Conservation (phyloP, 2,329 filamentous ascomycete genomes). For the Penicillium verrucosum region DNA sequence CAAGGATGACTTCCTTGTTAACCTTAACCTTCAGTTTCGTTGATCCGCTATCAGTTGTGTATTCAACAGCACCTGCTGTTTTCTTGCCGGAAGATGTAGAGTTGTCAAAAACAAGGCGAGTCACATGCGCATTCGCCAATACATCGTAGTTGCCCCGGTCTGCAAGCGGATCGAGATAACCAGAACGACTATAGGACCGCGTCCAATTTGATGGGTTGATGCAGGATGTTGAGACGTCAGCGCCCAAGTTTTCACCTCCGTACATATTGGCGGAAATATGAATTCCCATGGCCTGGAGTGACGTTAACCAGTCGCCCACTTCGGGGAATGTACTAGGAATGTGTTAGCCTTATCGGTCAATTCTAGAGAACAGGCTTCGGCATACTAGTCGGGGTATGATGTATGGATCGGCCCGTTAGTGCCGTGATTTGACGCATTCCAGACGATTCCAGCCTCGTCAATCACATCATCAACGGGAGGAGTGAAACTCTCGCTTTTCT, state of each 20-base stretch:
- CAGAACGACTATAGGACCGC: slow-evolving; percentile 35
- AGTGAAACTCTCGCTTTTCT: slow-evolving; percentile 29
- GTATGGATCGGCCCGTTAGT: slow-evolving; percentile 25
- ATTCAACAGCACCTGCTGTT: slow-evolving; percentile 33
- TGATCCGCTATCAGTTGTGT: slow-evolving; percentile 28
- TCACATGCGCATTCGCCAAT: slow-evolving; percentile 31
- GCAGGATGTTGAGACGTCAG: slow-evolving; percentile 34
- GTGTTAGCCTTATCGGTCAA: slow-evolving; percentile 5
- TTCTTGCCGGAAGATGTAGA: slow-evolving; percentile 25
- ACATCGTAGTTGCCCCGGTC: slow-evolving; percentile 35
- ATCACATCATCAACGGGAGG: slow-evolving; percentile 19
- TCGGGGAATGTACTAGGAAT: slow-evolving; percentile 28
- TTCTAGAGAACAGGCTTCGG: background rate
- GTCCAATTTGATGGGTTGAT: slow-evolving; percentile 39
- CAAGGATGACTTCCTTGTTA: slow-evolving; percentile 28
- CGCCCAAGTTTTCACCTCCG: slow-evolving; percentile 31
- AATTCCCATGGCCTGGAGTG: slow-evolving; percentile 26
- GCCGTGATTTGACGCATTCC: slow-evolving; percentile 23
- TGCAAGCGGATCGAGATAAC: slow-evolving; percentile 35
- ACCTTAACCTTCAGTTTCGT: slow-evolving; percentile 26
- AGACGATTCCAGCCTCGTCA: slow-evolving; percentile 24
- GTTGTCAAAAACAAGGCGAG: slow-evolving; percentile 30
- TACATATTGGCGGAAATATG: slow-evolving; percentile 30
- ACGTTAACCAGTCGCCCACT: slow-evolving; percentile 26
- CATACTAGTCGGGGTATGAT: slow-evolving; percentile 29